Conservation (phyloP, 2,329 filamentous ascomycete genomes). For the Dothideomycetes sp. region DNA sequence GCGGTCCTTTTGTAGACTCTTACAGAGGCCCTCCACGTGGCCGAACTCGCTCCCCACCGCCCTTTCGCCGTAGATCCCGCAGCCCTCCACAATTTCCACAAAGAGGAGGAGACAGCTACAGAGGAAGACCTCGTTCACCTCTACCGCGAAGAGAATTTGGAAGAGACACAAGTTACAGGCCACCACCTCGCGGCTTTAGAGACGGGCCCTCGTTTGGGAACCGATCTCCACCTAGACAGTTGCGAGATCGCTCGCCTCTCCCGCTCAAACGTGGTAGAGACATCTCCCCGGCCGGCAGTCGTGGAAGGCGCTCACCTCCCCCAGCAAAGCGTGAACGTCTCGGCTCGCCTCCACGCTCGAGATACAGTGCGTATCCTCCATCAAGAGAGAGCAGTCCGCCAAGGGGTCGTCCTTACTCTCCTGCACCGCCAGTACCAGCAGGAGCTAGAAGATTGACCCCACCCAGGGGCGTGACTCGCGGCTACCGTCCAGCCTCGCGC, state of each 20-base stretch:
- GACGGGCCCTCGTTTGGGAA: constrained; percentile 16
- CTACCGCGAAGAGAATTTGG: constrained; percentile 22
- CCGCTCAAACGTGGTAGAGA: constrained; percentile 33
- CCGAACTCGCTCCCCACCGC: constrained; percentile 15
- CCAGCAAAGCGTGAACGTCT: constrained; percentile 29
- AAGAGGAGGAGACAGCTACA: constrained; percentile 22
- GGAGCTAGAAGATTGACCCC: constrained; percentile 25
- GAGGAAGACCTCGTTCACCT: constrained; percentile 21
- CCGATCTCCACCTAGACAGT: constrained; percentile 29
- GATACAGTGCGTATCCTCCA: constrained; percentile 35
- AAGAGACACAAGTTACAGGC: constrained; percentile 24
- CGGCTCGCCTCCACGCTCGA: constrained; percentile 27
- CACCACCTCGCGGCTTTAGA: constrained; percentile 22
- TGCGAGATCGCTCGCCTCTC: constrained; percentile 31
- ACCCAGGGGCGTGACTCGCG: constrained; percentile 18
- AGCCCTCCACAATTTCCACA: constrained; percentile 18
- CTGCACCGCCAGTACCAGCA: constrained; percentile 10
- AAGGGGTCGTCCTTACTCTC: constrained; percentile 31
- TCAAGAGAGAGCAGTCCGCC: constrained; percentile 11
- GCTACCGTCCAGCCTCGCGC: constrained; percentile 39
- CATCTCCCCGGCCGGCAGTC: constrained; percentile 34
- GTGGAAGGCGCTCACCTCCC: constrained; percentile 31
- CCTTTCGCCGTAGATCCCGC: constrained; percentile 20
- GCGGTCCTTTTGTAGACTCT: constrained; percentile 20
- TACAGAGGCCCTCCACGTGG: constrained; percentile 19